Evolutionary conservation across 2,329 filamentous ascomycete species (phyloP), one percentile per base, ranked within the genome.

Genomic region (Dissoconium aciculare): DNA sequence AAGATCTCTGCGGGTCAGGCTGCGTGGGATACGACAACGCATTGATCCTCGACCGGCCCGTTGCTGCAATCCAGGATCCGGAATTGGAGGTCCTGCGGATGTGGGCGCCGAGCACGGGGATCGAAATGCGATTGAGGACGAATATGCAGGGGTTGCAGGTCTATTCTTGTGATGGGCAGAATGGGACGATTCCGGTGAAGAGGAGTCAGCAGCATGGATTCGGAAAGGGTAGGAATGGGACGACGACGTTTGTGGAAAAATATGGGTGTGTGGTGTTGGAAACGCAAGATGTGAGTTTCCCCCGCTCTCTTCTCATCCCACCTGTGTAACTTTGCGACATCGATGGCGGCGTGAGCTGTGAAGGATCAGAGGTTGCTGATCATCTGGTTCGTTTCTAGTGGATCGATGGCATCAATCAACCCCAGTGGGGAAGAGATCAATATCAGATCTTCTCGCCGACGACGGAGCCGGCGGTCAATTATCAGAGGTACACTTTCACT

Each of bases 371-470:
- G 8, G 8, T 23, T 23, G n/a, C 19, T 14, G 6, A 17, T 31
- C 17, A 29, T 28, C 28, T 37, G 28, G 17, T 11, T 11, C 2
- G n/a, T 13, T 13, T 29, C 15, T 28, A 46, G 39, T 94, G 74
- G 71, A 92, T 94, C 49, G 85, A 92, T 52, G 84, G 68, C 15
- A 89, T 95, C 59, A 94, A 93, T 59, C 91, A 93, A 57, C 85
- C 85, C 0, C 71, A 83, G 55, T 94, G 87, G 87, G 73, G 73
- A 36, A 70, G 85, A 33, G 57, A 63, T 27, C 57, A 61, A 42
- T 60, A 54, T 48, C 55, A 67, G 38, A 62, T 67, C 37, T 67
- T 59, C 37, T 57, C 60, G 2, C 60, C 62, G 2, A 54, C 48
- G 3, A 53, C 56, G 8, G 8, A 37, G 26, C 41, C 41, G 4